Evolutionary conservation across 352 stramenopile species (phyloP).

Genomic region (Phytophthora rubi): DNA sequence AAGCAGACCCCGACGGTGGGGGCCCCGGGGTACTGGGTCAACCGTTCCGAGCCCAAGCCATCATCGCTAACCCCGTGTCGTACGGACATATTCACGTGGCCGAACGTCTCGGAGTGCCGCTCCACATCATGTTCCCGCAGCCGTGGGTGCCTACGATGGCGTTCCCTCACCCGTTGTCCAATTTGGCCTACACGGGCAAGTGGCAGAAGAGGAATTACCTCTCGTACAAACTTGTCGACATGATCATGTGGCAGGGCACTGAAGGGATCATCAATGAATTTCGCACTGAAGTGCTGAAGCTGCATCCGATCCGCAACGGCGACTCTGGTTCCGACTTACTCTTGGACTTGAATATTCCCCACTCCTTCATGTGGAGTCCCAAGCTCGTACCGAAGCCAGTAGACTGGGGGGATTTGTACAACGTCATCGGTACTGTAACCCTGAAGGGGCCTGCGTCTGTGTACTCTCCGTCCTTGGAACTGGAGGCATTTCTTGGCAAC

Average conservation of each 20-base stretch:
- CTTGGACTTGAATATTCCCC: conserved; percentile 55
- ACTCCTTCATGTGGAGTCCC: conserved; percentile 74
- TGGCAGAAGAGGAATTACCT: conserved; percentile 51
- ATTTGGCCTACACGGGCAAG: conserved; percentile 73
- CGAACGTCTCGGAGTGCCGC: conserved; percentile 91
- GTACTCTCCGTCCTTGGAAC: conserved; percentile 34
- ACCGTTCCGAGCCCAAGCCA: conserved; percentile 90
- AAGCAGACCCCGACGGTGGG: conserved; percentile 67
- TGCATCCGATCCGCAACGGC: conserved; percentile 50
- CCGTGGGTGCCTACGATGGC: conserved; percentile 84
- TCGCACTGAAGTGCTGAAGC: conserved; percentile 53
- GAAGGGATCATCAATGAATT: conserved; percentile 65
- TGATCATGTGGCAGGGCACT: conserved; percentile 61
- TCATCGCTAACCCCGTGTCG: conserved; percentile 93
- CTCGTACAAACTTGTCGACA: conserved; percentile 61
- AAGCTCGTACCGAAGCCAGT: conserved; percentile 58
- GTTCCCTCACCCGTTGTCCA: conserved; percentile 91
- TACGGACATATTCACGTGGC: conserved; percentile 93
- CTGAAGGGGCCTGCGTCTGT: conserved; percentile 36
- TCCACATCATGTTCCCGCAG: conserved; percentile 95
- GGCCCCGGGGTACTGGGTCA: conserved; percentile 40
- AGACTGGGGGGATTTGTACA: conserved; percentile 63
- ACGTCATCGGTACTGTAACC: conserved; percentile 57
- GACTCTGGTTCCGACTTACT: conserved; percentile 46
- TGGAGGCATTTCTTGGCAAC: conserved; percentile 16